These are phyloP conservation scores for Aureobasidium sp. DNA, from an alignment of 2,329 filamentous ascomycete species.

Conservation along the genomic window DNA sequence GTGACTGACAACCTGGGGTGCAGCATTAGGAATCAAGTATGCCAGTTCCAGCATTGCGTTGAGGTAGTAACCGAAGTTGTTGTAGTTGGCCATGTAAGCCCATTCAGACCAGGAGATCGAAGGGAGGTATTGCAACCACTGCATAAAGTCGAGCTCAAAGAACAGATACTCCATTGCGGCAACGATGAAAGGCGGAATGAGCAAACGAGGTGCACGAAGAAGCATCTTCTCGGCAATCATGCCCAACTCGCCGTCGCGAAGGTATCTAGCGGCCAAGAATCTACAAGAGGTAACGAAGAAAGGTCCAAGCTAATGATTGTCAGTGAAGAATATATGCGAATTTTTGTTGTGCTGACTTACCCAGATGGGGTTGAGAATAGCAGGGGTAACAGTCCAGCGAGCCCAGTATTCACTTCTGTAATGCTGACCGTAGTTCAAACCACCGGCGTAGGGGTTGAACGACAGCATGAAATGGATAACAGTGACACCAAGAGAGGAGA, in stretches of 20 bases:
- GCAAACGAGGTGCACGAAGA: slow-evolving; percentile 38
- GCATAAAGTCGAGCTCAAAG: slow-evolving; percentile 37
- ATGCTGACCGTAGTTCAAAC: slow-evolving; percentile 30
- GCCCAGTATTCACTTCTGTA: slow-evolving; percentile 36
- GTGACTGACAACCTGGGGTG: slow-evolving; percentile 41
- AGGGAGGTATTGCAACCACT: slow-evolving; percentile 39
- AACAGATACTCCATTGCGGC: slow-evolving; percentile 42
- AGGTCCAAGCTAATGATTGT: slow-evolving; percentile 31
- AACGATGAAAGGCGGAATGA: slow-evolving; percentile 40
- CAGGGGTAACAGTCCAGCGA: slow-evolving; percentile 36
- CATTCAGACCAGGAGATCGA: slow-evolving; percentile 43
- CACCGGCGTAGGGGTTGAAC: slow-evolving; percentile 36
- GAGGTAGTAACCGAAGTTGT: slow-evolving; percentile 38
- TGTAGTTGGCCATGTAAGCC: slow-evolving; percentile 37
- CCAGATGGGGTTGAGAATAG: slow-evolving; percentile 40
- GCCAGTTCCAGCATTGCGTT: slow-evolving; percentile 39
- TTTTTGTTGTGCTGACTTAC: too few relatives aligned
- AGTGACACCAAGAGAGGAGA: slow-evolving; percentile 40
- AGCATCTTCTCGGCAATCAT: slow-evolving; percentile 40
- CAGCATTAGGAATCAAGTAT: slow-evolving; percentile 43
- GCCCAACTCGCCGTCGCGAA: slow-evolving; percentile 36
- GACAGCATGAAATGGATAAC: slow-evolving; percentile 40
- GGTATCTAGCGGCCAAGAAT: slow-evolving; percentile 38
- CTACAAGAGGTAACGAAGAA: slow-evolving; percentile 44
- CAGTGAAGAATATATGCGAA: too few relatives aligned